These are phyloP conservation scores for Paecilomyces sp. DNA, from an alignment of 2,329 filamentous ascomycete species.

Conservation along the genomic window DNA sequence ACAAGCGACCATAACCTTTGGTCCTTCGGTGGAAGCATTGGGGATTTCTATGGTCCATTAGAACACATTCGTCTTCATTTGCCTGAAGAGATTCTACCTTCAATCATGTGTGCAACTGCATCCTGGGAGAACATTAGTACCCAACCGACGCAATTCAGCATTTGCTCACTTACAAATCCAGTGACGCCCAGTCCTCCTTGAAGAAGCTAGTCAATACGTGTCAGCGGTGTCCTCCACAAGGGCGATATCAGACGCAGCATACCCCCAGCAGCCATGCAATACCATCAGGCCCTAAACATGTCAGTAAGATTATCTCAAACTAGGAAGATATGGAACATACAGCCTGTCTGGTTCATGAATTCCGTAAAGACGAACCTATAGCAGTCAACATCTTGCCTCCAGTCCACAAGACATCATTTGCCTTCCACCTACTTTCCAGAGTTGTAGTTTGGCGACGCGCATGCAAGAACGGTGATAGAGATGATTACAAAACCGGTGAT, in stretches of 20 bases:
- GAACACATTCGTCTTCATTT: not conserved
- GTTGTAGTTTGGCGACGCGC: slow-evolving; percentile 58
- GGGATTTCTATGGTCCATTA: slow-evolving; percentile 27
- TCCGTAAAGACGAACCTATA: slow-evolving; percentile 48
- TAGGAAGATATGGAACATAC: slow-evolving; percentile 21
- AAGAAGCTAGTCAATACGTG: slow-evolving; percentile 21
- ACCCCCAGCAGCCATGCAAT: slow-evolving; percentile 42
- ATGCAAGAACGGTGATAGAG: slow-evolving; percentile 61
- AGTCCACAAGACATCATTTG: not conserved
- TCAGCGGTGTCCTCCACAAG: slow-evolving; percentile 10
- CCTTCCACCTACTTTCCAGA: slow-evolving; percentile 50
- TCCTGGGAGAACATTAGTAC: slow-evolving; percentile 17
- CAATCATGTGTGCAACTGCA: slow-evolving; percentile 47
- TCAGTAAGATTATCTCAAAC: slow-evolving; percentile 8
- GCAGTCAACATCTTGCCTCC: slow-evolving; percentile 2
- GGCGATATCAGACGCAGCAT: slow-evolving; percentile 10
- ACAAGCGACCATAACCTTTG: slow-evolving; percentile 60
- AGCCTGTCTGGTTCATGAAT: slow-evolving; percentile 63
- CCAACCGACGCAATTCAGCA: not conserved
- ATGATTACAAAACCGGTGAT: slow-evolving; percentile 63
- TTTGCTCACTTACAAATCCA: slow-evolving; percentile 38
- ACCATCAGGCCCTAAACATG: slow-evolving; percentile 50
- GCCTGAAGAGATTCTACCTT: slow-evolving; percentile 19
- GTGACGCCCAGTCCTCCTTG: slow-evolving; percentile 49
- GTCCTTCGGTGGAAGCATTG: slow-evolving; percentile 47